Base-by-base conservation (phyloP, 345 rosid genomes). In the Lenwebbia sp. region DNA sequence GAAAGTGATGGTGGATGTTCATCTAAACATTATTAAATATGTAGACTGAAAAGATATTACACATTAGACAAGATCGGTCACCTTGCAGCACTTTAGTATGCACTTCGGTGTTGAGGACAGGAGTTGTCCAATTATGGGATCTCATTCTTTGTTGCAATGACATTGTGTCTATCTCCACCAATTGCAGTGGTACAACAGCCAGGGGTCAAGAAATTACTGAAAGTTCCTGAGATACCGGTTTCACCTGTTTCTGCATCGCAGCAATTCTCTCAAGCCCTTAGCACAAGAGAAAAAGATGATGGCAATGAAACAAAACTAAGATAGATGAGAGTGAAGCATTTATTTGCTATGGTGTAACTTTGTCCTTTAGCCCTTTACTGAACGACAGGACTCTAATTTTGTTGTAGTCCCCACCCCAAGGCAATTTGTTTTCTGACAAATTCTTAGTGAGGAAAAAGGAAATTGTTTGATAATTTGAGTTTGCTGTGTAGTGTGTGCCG, bases 151-250 rank as follows among this genome's bases (percentile, higher is more conserved):
- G 1, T 84, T 40, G 85, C 54, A 57, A 40, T 75, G 83, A 70
- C 25, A 19, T 19, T 70, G 52, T 78, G 74, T 85, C 58, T n/a
- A 50, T 78, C 55, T 12, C 62, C 19, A 52, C 21, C 41, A 2
- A 54, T 28, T 87, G 87, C 91, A 92, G 93, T 54, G 41, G 14
- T 92, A 57, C 86, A 85, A 88, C 90, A 84, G 23, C 92, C 92
- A 49, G 88, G 89, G 56, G 90, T 92, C 84, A 87, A 91, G 91
- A 92, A 86, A 86, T 82, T 87, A 13, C 82, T 92, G 87, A 88
- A 86, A 19, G 87, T 92, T 82, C 93, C 93, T 25, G 82, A 84
- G 28, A 70, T 86, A 53, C 82, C 13, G 4, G 55, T 54, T 83
- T 90, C 92, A 33, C 78, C 89, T 33, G 83, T 88, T 76, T 87